Base-by-base conservation (phyloP, 2,329 filamentous ascomycete species). In the Sporothrix globosa region DNA sequence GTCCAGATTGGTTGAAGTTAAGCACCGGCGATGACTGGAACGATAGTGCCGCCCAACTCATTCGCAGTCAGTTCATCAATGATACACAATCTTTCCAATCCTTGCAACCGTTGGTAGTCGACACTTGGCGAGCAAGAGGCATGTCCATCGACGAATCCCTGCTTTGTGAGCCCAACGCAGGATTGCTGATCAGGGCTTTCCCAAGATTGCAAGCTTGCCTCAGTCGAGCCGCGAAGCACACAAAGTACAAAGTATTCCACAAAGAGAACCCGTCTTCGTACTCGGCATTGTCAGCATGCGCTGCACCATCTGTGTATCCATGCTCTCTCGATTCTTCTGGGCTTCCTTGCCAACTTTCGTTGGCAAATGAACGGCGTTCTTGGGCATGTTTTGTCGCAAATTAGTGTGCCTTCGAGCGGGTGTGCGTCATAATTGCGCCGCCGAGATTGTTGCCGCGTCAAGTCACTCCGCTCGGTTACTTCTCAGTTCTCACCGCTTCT, bases 191-290 rank as follows among this genome's bases (percentile, higher is more conserved):
- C 39, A 68, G 41, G 52, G 52, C 52, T 56, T 67, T 50, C 48
- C 66, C 52, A 50, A 68, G 66, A 68, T 68, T 68, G 52, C 66
- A 68, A 50, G 24, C 52, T n/a, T 68, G 11, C 41, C 65, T 67
- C 7, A 34, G 54, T 54, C 65, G n/a, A 58, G 52, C 24, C 52
- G 46, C 27, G 48, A 53, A 41, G 27, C 46, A 53, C 11, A 58
- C 9, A 30, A 13, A 58, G 53, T 34, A 30, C 27, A 24, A 14
- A n/a, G 48, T 6, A 34, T 34, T 34, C 34, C 7, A 19, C 7
- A 19, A 27, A 11, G 21, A 53, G 50, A 13, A 21, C 27, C 39
- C 27, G 53, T 34, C 27, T 17, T 34, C 53, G 53, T 34, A 34
- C 34, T 34, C 53, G 34, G 53, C 53, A 56, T 3, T 13, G 19